These are phyloP conservation scores for Amorphotheca resinae DNA, from an alignment of 495 filamentous ascomycete species.

Conservation along the genomic window DNA sequence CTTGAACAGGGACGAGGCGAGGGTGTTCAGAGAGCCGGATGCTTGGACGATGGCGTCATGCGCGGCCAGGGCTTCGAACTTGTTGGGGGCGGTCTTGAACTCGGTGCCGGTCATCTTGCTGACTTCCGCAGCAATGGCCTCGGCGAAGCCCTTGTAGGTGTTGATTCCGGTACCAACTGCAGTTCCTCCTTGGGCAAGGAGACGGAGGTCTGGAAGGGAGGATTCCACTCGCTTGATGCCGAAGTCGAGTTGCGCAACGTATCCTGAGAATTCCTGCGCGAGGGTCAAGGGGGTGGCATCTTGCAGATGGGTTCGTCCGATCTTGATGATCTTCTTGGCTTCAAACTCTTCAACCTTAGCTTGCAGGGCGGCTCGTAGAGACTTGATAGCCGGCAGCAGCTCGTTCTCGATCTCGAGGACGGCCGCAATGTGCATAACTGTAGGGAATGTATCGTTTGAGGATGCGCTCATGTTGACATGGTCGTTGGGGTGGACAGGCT, in stretches of 20 bases:
- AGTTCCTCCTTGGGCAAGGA: constrained; percentile 86
- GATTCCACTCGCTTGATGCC: constrained; percentile 80
- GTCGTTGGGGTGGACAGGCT: constrained; percentile 97
- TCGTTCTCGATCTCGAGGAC: constrained; percentile 82
- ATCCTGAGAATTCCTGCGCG: constrained; percentile 96
- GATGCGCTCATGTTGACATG: constrained; percentile 98
- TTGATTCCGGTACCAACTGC: constrained; percentile 96
- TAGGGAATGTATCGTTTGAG: constrained; percentile 98
- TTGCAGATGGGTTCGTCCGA: constrained; percentile 94
- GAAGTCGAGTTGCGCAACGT: constrained; percentile 84
- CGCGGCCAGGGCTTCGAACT: constrained; percentile 96
- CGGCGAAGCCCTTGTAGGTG: constrained; percentile 92
- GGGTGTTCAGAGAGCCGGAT: constrained; percentile 82
- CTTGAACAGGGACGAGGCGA: constrained; percentile 88
- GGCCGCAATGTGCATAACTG: constrained; percentile 98
- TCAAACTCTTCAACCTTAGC: constrained; percentile 85
- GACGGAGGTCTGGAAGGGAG: constrained; percentile 68
- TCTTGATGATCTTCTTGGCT: constrained; percentile 83
- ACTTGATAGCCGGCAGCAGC: constrained; percentile 71
- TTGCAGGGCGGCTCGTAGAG: constrained; percentile 70
- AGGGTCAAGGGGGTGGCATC: constrained; percentile 94
- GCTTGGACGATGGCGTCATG: constrained; percentile 96
- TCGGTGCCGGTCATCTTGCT: constrained; percentile 80
- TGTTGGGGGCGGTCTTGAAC: constrained; percentile 96
- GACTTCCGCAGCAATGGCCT: constrained; percentile 81